phyloP scores from a whole-genome alignment of 2,329 filamentous ascomycete genomes.

The Metarhizium humberi region DNA sequence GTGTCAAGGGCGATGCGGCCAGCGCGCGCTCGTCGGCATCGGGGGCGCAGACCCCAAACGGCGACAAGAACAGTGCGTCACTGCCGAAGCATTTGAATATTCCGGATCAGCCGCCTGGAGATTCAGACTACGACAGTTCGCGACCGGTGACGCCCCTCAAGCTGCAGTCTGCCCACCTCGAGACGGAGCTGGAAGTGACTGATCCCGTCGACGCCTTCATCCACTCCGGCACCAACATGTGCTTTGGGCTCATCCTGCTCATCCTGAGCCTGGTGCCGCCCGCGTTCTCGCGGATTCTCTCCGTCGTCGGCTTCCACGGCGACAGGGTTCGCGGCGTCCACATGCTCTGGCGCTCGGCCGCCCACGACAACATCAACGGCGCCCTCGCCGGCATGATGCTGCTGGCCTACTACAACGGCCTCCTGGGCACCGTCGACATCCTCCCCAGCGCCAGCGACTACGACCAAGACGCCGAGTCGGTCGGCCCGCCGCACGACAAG shows the following conservation, averaged over 20 bases:
- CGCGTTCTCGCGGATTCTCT: conserved; percentile 76
- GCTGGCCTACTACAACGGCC: conserved; percentile 79
- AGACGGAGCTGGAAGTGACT: conserved; percentile 52
- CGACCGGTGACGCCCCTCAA: conserved; percentile 11
- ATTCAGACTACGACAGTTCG: conserved; percentile 7
- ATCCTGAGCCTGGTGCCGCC: conserved; percentile 91
- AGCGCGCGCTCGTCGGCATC: conserved; percentile 43
- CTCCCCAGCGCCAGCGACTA: conserved; percentile 52
- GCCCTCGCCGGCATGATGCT: conserved; percentile 76
- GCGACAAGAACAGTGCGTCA: conserved; percentile 11
- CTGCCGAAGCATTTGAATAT: conserved; percentile 12
- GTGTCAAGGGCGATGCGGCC: conserved; percentile 12
- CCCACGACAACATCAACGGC: conserved; percentile 84
- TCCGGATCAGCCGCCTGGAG: conserved; percentile 11
- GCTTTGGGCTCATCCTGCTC: conserved; percentile 77
- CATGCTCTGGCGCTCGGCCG: conserved; percentile 85
- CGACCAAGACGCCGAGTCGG: conserved; percentile 44
- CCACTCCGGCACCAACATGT: conserved; percentile 80
- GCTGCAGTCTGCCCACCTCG: conserved; percentile 34
- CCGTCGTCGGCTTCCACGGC: conserved; percentile 83
- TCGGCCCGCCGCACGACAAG: conserved; percentile 62
- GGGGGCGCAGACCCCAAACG: conserved; percentile 30
- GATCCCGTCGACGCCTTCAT: conserved; percentile 80
- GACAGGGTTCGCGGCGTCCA: conserved; percentile 73
- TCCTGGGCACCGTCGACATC: conserved; percentile 83